Conservation (phyloP, 2,329 filamentous ascomycete genomes). For the Paracorniculantispora psalliotae region DNA sequence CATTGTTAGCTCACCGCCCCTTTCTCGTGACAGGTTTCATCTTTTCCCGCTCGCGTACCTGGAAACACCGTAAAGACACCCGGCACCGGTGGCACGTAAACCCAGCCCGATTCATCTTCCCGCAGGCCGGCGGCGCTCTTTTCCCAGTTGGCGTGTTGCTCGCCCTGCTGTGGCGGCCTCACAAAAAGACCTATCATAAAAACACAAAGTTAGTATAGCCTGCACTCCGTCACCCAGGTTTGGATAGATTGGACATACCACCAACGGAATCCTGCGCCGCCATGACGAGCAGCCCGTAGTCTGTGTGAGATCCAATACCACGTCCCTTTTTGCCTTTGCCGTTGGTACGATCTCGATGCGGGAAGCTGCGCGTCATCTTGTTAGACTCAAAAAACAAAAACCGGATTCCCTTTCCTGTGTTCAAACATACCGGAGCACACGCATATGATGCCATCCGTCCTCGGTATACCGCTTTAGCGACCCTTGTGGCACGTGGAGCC, state of each 20-base stretch:
- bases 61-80: conserved; percentile 46
- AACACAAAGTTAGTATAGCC: background rate
- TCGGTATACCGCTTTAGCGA: conserved; percentile 37
- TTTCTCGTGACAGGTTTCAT: background rate
- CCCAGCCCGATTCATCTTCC: conserved; percentile 42
- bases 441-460: conserved; percentile 49
- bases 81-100: conserved; percentile 41
- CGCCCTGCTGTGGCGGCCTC: conserved; percentile 35
- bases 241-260: conserved; percentile 26
- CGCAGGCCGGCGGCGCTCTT: conserved; percentile 38
- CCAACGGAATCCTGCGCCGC: conserved; percentile 46
- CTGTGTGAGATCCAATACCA: conserved; percentile 48
- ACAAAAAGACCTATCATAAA: conserved; percentile 36
- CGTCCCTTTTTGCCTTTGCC: conserved; percentile 45
- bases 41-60: conserved; percentile 23
- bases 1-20: background rate
- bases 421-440: conserved; percentile 36
- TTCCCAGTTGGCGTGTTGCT: conserved; percentile 42
- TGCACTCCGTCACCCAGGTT: background rate
- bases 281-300: conserved; percentile 48
- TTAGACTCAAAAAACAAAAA: background rate
- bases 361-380: conserved; percentile 24
- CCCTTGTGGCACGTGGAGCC: conserved; percentile 35
- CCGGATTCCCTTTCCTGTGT: background rate
- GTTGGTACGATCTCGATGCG: conserved; percentile 31